A percentile compares a stretch with the other conserved stretches of the same genome.
These are phyloP conservation scores for Marsdenia floribunda DNA, from an alignment of 257 asterid species.

Conservation along the genomic window DNA sequence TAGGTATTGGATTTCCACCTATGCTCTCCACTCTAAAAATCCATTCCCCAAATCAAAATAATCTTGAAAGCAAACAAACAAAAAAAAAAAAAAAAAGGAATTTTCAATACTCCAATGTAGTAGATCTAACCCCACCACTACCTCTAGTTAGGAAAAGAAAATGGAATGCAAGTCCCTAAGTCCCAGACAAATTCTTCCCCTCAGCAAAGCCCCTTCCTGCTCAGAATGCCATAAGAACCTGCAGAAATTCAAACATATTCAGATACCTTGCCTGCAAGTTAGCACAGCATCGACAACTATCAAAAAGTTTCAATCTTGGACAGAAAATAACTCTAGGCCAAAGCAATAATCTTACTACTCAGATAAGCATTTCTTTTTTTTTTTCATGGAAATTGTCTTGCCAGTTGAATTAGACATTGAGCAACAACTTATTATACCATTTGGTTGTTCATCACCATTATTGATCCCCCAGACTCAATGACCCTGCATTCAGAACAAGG, in stretches of 20 bases:
- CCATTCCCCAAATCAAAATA: not conserved
- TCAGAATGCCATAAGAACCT: not conserved
- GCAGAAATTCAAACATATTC: not conserved
- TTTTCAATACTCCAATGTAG: not conserved
- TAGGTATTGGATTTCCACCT: conserved; percentile 5
- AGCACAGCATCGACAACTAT: not conserved
- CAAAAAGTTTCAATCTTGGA: not conserved
- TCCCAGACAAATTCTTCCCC: not conserved
- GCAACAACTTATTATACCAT: too few relatives aligned
- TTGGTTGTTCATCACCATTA: too few relatives aligned
- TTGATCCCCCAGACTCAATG: too few relatives aligned
- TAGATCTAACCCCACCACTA: not conserved
- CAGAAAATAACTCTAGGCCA: not conserved
- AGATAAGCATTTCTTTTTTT: too few relatives aligned
- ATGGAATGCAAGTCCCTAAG: not conserved
- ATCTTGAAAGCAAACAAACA: not conserved
- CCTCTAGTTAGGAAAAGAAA: not conserved
- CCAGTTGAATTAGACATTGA: too few relatives aligned
- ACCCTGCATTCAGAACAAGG: too few relatives aligned
- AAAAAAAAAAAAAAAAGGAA: too few relatives aligned
- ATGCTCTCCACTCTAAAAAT: not conserved
- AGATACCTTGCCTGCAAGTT: not conserved
- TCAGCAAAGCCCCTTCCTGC: not conserved
- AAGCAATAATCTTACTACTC: not conserved
- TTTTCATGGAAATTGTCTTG: too few relatives aligned